phyloP scores from a whole-genome alignment of 345 rosid genomes.

The Populus deltoides region DNA sequence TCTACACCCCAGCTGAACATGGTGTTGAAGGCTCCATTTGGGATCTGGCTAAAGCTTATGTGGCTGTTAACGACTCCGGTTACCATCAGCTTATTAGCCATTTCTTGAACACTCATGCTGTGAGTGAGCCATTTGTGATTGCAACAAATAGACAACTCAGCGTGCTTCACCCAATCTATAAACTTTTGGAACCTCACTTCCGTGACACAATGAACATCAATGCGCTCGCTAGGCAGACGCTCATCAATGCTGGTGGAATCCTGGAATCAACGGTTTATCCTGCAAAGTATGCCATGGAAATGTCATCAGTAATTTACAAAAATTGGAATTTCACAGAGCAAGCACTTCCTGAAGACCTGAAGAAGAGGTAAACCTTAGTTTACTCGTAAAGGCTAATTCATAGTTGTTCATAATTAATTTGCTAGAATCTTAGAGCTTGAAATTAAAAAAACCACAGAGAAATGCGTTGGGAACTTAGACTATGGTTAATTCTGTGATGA shows the following conservation, averaged over 20 bases:
- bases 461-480: neutral
- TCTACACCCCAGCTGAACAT: slow-evolving; percentile 58
- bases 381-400: neutral
- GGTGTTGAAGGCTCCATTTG: slow-evolving; percentile 61
- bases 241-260: slow-evolving; percentile 38
- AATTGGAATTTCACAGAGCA: slow-evolving; percentile 38
- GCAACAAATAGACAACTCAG: slow-evolving; percentile 42
- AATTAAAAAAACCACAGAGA: neutral
- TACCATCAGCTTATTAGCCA: slow-evolving; percentile 84
- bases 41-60: slow-evolving; percentile 85
- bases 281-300: slow-evolving; percentile 33
- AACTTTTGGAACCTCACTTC: slow-evolving; percentile 43
- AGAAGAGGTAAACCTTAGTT: slow-evolving; percentile 22
- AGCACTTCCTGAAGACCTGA: slow-evolving; percentile 37
- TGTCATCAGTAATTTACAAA: slow-evolving; percentile 33
- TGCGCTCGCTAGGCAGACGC: slow-evolving; percentile 25
- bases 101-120: slow-evolving; percentile 52
- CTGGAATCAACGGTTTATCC: slow-evolving; percentile 36
- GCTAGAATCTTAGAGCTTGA: neutral
- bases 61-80: slow-evolving; percentile 76
- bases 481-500: neutral
- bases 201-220: slow-evolving; percentile 40
- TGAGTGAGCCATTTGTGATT: slow-evolving; percentile 38
- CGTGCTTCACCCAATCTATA: slow-evolving; percentile 36
- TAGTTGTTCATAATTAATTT: too few species aligned